Base-by-base conservation (phyloP, 495 filamentous ascomycete genomes). In the Xylaria scruposa region DNA sequence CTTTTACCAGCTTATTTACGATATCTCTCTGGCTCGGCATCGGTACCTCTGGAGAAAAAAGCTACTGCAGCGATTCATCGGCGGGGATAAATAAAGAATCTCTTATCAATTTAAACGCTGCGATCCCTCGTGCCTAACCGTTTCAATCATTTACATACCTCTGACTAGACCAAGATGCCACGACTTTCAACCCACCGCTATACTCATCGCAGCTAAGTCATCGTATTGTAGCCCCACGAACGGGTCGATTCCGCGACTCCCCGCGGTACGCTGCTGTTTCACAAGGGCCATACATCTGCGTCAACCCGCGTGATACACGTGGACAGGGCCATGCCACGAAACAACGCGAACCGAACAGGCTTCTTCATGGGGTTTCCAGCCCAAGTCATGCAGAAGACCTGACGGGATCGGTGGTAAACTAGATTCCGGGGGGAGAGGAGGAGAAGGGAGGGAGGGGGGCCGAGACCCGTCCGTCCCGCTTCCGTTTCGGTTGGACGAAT, bases 221-320 rank as follows among this genome's bases (percentile, higher is more conserved):
- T 33, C 9, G 40, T 60, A 31, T 38, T 53, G 68, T 62, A 70
- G 40, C 24, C 51, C 58, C 68, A 24, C 44, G 58, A 70, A 53
- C 56, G 68, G 68, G 58, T 62, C 68, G 58, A 62, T 70, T 38
- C 29, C 56, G 47, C 68, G 33, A 51, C 31, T 70, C 58, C 21
- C 56, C 58, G 56, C 53, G 49, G 53, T 56, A 56, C 31, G 26
- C 53, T 60, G 36, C 29, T 63, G 68, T 63, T 70, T 54, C 46
- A 53, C 26, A 15, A 61, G 21, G 24, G 47, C 44, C 26, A 12
- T 31, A 0, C 21, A 54, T 44, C 58, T 19, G 60, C 36, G 13
- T 64, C 47, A 42, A 66, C 49, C 66, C 53, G 70, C 70, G 42
- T 38, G 68, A 59, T 60, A 67, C 70, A 71, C 70, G 70, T 67